Evolutionary conservation across 176 grass and related monocot genomes (phyloP).

Genomic region (Alloteropsis semialata): DNA sequence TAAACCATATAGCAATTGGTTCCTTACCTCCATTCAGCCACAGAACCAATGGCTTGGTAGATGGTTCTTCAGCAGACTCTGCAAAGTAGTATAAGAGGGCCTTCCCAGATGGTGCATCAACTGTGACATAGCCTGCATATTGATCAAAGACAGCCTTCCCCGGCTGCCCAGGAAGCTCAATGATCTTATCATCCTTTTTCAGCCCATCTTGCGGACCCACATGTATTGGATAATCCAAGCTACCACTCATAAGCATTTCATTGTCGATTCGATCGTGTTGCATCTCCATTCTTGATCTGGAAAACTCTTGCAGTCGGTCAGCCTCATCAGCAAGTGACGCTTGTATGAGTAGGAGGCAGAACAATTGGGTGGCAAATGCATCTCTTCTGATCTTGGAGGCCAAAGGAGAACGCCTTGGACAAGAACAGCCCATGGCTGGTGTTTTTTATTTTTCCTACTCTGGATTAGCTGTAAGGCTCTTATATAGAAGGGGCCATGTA

Average conservation of each 20-base stretch:
- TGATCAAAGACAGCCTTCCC: conserved; percentile 40
- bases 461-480: conserved; percentile 2
- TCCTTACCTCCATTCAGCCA: conserved; percentile 76
- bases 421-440: neutral
- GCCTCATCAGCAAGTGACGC: conserved; percentile 9
- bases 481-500: neutral
- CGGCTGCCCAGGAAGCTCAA: conserved; percentile 56
- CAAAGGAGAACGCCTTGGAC: neutral
- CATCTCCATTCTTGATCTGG: conserved; percentile 24
- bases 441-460: neutral
- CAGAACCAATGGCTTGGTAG: conserved; percentile 52
- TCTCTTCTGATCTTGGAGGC: conserved; percentile 18
- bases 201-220: conserved; percentile 23
- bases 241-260: neutral
- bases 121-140: conserved; percentile 59
- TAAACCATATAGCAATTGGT: neutral
- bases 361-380: conserved; percentile 16
- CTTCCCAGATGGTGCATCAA: conserved; percentile 37
- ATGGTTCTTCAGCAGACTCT: conserved; percentile 33
- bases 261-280: neutral
- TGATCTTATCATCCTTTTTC: conserved; percentile 47
- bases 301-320: conserved; percentile 24
- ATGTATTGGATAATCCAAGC: neutral
- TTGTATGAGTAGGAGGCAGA: conserved; percentile 7
- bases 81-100: conserved; percentile 68